These are phyloP conservation scores for Stenogyne calaminthoides DNA, from an alignment of 305 asterid species.

Conservation along the genomic window DNA sequence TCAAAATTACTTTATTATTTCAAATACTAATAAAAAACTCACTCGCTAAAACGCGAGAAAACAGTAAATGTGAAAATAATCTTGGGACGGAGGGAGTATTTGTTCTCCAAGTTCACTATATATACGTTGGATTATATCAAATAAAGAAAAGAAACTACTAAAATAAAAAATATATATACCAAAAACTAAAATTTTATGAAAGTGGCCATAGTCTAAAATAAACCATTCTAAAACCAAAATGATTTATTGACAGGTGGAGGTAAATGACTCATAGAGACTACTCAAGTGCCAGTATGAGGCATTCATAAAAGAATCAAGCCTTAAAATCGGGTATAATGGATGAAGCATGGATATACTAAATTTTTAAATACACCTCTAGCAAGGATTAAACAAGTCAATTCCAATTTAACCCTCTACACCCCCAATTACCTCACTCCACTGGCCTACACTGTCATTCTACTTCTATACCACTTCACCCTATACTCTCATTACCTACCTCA, in stretches of 20 bases:
- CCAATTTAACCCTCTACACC: no score
- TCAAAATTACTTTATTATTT: no score
- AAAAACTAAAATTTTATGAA: background rate
- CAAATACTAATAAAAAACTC: no score
- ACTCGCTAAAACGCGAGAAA: no score
- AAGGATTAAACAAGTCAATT: no score
- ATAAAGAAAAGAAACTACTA: background rate
- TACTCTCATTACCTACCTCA: no score
- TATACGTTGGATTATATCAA: background rate
- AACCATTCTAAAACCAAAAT: background rate
- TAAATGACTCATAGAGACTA: background rate
- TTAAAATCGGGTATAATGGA: background rate
- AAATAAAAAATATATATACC: background rate
- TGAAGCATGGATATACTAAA: no score
- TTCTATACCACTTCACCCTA: background rate
- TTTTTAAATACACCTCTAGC: no score
- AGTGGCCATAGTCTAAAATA: background rate
- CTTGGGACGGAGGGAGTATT: no score
- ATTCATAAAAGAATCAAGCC: slow-evolving; percentile 10
- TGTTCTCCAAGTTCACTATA: background rate
- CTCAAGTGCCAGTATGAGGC: slow-evolving; percentile 5
- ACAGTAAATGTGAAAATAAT: no score
- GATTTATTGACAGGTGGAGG: background rate
- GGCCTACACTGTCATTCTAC: background rate
- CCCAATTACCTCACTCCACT: background rate